Conservation (phyloP, 345 rosid species). For the Eucalyptus regnans region DNA sequence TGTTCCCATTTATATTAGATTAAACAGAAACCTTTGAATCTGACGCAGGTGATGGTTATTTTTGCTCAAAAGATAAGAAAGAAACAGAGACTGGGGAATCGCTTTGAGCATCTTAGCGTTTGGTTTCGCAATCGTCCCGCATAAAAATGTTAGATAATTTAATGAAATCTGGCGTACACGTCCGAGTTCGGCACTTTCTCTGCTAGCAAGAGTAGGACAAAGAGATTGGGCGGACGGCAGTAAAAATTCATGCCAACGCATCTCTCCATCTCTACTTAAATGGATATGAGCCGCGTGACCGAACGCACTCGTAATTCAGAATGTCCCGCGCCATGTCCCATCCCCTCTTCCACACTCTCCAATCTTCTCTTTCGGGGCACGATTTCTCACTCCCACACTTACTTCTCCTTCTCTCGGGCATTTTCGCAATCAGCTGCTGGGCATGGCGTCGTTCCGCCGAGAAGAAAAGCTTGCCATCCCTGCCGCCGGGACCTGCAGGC, state of each 20-base stretch:
- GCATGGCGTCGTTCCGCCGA: background rate
- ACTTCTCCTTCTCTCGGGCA: background rate
- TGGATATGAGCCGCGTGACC: background rate
- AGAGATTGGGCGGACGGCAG: background rate
- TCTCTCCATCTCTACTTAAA: background rate
- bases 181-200: background rate
- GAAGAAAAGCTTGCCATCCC: background rate
- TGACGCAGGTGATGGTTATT: background rate
- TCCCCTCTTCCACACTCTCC: background rate
- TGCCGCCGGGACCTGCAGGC: constrained; percentile 38
- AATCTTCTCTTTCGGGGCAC: background rate
- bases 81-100: background rate
- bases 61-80: background rate
- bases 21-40: background rate
- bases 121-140: background rate
- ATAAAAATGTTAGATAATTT: background rate
- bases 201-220: background rate
- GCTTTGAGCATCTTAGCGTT: background rate
- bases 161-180: background rate
- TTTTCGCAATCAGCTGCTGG: background rate
- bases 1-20: background rate
- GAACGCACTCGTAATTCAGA: background rate
- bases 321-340: background rate
- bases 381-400: background rate
- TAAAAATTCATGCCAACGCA: background rate